Conservation (phyloP, 163 green algal genomes). For the Chlamydomonas reinhardtii region DNA sequence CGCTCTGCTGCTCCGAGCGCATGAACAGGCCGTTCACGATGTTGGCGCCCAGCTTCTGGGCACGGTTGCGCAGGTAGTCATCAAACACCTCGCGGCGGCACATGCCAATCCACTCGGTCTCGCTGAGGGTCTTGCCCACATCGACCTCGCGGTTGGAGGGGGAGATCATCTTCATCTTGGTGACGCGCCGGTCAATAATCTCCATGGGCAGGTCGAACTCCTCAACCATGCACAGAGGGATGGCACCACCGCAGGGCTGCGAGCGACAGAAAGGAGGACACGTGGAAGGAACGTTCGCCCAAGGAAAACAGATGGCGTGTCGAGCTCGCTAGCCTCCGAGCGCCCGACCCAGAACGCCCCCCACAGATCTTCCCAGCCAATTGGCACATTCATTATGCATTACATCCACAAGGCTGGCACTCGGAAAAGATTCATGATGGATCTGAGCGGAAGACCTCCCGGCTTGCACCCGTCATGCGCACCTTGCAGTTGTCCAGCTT, state of each 20-base stretch:
- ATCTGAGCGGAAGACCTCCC: background rate
- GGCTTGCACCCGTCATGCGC: background rate
- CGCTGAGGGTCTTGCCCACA: slow-evolving; percentile 96
- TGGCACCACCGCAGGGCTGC: slow-evolving; percentile 97
- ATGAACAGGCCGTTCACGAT: slow-evolving; percentile 81
- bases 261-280: background rate
- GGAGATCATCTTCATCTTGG: slow-evolving; percentile 99
- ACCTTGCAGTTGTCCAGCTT: slow-evolving; percentile 99
- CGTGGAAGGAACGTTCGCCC: background rate
- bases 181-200: slow-evolving; percentile 97
- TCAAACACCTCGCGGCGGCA: slow-evolving; percentile 95
- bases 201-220: slow-evolving; percentile 97
- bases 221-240: slow-evolving; percentile 99
- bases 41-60: slow-evolving; percentile 87
- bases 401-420: background rate
- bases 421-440: background rate
- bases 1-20: slow-evolving; percentile 73
- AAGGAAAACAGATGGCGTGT: slow-evolving; percentile 4
- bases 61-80: slow-evolving; percentile 95
- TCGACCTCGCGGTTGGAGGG: slow-evolving; percentile 98
- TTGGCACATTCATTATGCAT: background rate
- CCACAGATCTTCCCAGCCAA: slow-evolving; percentile 19
- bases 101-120: slow-evolving; percentile 99
- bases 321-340: background rate
- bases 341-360: slow-evolving; percentile 7